Evolutionary conservation across 108 stramenopile genomes (phyloP), one percentile per base, ranked within the genome.

Genomic region (Parietichytrium sp.): DNA sequence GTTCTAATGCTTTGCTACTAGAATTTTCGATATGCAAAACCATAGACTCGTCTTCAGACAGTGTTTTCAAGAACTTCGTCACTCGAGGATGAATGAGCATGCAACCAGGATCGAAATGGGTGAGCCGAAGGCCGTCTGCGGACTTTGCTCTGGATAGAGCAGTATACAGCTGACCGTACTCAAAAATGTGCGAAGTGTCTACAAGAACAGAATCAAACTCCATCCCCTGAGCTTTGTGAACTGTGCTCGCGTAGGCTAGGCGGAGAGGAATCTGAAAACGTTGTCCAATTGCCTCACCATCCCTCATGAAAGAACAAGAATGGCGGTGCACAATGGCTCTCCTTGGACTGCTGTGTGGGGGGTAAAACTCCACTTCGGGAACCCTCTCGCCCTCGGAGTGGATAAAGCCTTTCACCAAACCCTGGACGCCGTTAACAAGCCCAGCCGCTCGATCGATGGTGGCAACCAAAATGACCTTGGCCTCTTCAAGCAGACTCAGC

Each of bases 201-300:
- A 72, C 61, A 18, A 33, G 61, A 6, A 72, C 61, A 45, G 6
- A 20, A 42, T 31, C 10, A 8, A 72, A 25, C 61, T 72, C 61
- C 15, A 72, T 33, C 1, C 61, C 61, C 45, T 72, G 61, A 23
- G 61, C 61, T 20, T 72, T 72, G 42, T 72, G 61, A 27, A 72
- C 45, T 10, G 61, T 72, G 38, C 36, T 72, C 23, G 61, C 61
- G 45, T 45, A 72, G 0, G 29, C 61, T 1, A 45, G 3, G 10
- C 23, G 10, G 0, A 72, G 61, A 0, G 61, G 61, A 10, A 72
- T 10, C 3, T 72, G 61, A 16, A 6, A 36, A 23, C 61, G 61
- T 33, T 10, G 12, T n/a, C 13, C 20, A 20, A 33, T 45, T 10
- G 10, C 61, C 6, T 31, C 0, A 23, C 25, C 23, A 1, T 20